A percentile compares a stretch with the other conserved stretches of the same genome.
Conservation (phyloP, 177 flowering plant genomes). For the Tripterygium wilfordii region DNA sequence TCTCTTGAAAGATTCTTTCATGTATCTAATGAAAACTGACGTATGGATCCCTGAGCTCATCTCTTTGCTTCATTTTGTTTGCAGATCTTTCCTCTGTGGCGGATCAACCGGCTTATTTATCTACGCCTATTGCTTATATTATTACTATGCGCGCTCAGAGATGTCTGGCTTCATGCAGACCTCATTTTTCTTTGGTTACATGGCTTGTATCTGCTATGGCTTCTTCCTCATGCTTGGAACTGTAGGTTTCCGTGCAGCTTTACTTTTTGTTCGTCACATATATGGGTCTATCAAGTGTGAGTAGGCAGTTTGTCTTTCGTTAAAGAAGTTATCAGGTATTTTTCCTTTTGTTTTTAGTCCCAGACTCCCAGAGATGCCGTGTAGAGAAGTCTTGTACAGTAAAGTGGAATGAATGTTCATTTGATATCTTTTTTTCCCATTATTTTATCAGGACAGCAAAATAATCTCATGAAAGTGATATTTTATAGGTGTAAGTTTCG, state of each 20-base stretch:
- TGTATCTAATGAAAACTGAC: too few relatives aligned
- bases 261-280: constrained; percentile 68
- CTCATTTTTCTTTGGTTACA: too few relatives aligned
- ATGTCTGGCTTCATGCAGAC: constrained; percentile 81
- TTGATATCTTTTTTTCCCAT: too few relatives aligned
- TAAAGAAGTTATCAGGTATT: constrained; percentile 12
- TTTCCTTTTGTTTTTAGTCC: constrained; percentile 7
- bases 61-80: constrained; percentile 1
- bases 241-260: constrained; percentile 64
- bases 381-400: constrained; percentile 14
- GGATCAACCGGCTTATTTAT: constrained; percentile 69
- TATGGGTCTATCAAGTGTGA: constrained; percentile 67
- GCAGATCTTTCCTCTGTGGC: constrained; percentile 68
- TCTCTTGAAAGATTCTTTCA: too few relatives aligned
- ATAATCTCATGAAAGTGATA: too few relatives aligned
- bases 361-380: constrained; percentile 13
- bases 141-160: constrained; percentile 64
- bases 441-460: too few relatives aligned
- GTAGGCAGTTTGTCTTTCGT: constrained; percentile 33
- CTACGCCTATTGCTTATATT: constrained; percentile 62
- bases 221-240: too few relatives aligned
- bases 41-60: too few relatives aligned
- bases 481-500: too few relatives aligned
- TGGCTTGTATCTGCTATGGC: too few relatives aligned
- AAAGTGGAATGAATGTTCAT: background rate